Evolutionary conservation across 352 stramenopile genomes (phyloP), one percentile per base, ranked within the genome.

Genomic region (Peronospora belbahrii): DNA sequence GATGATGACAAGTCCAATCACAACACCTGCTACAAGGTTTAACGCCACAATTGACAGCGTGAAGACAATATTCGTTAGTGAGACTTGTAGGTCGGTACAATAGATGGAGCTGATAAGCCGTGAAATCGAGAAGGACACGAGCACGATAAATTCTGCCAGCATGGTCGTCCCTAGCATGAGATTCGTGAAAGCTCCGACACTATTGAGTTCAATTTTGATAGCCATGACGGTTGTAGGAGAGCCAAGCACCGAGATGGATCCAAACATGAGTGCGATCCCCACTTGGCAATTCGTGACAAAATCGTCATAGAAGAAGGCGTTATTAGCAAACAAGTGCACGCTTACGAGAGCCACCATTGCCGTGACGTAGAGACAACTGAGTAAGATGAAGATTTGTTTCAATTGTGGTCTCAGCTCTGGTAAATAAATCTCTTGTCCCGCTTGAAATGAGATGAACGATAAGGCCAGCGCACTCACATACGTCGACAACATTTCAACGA

Each of bases 171-270:
- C 75, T 9, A 87, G 59, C 75, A 85, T 85, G 37, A 87, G 59
- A 51, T 79, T 84, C 4, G 75, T 87, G 48, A 87, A 87, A 4
- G 70, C 70, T 1, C 75, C 75, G 33, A 82, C 75, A 20, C 72
- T 82, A 36, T 87, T 82, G 42, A 84, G 63, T 42, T 86, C 74
- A 39, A 83, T 86, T 58, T 86, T 83, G 56, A 86, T 83, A 13
- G 74, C 75, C 73, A 87, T 84, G 32, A 83, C 70, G 8, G 75
- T 87, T 5, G 72, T 65, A 0, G 75, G 75, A 9, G 75, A 87
- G 1, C 62, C 70, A 6, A 85, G 54, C 24, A 87, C 75, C 2
- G 70, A 79, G 42, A 84, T 87, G 42, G 75, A 87, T 34, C 58
- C 75, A 24, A 86, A 86, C 66, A 86, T 75, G 58, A 84, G 71